Evolutionary conservation across 768 basidiomycete genomes (phyloP).

Genomic region (Leccinum imitatum): DNA sequence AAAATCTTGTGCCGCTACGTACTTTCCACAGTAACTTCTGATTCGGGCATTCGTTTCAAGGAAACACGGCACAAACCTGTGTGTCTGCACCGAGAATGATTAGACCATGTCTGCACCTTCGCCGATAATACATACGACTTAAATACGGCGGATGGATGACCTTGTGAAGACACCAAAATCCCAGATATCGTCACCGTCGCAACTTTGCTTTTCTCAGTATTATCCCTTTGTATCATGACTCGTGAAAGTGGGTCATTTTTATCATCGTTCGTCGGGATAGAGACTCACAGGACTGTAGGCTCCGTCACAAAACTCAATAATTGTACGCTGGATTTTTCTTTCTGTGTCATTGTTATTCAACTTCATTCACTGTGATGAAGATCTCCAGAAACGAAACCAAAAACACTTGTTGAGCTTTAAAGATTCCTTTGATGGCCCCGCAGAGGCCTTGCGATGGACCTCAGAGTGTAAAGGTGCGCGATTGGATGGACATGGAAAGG

Average conservation of each 20-base stretch:
- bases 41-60: constrained; percentile 6
- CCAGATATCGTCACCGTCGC: not conserved
- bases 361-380: constrained; percentile 24
- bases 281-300: constrained; percentile 27
- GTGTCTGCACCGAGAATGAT: not conserved
- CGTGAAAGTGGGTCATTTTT: constrained; percentile 19
- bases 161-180: not conserved
- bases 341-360: not conserved
- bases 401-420: constrained; percentile 40
- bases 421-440: constrained; percentile 41
- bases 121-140: constrained; percentile 14
- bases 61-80: constrained; percentile 3
- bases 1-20: not conserved
- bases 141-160: constrained; percentile 22
- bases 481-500: not conserved
- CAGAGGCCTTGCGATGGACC: constrained; percentile 48
- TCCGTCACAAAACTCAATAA: constrained; percentile 44
- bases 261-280: not conserved
- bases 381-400: constrained; percentile 36
- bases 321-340: constrained; percentile 32
- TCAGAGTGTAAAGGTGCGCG: constrained; percentile 56
- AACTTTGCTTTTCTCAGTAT: not conserved
- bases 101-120: constrained; percentile 7
- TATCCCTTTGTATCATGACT: constrained; percentile 15
- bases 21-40: not conserved